Evolutionary conservation across 495 filamentous ascomycete genomes (phyloP).

Genomic region (Cercophora samala): DNA sequence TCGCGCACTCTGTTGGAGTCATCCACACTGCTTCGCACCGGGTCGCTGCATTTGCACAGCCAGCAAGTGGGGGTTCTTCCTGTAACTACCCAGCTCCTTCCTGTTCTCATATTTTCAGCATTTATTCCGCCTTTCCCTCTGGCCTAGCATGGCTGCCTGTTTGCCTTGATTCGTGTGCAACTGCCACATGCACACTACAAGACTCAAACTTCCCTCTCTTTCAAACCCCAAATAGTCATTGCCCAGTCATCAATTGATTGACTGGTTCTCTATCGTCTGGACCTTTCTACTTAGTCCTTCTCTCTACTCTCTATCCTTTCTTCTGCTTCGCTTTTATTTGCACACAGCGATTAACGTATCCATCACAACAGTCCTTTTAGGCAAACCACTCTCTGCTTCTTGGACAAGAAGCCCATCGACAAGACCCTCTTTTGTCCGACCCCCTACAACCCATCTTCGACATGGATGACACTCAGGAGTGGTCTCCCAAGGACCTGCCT

Average conservation of each 20-base stretch:
- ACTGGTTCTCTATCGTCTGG: not conserved
- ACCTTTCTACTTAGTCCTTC: not conserved
- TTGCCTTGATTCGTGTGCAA: not conserved
- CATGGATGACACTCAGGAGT: not conserved
- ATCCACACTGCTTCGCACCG: not conserved
- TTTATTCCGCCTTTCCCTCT: not conserved
- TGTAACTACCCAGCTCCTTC: not conserved
- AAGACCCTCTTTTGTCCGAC: not conserved
- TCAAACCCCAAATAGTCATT: not conserved
- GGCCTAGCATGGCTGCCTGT: too few relatives aligned
- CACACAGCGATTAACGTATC: not conserved
- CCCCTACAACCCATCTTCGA: not conserved
- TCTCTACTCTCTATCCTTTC: not conserved
- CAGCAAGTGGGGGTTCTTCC: not conserved
- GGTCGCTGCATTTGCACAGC: not conserved
- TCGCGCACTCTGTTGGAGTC: not conserved
- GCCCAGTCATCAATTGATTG: not conserved
- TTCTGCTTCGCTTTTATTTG: not conserved
- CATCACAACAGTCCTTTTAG: not conserved
- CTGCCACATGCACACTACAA: not conserved
- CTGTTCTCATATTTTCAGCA: not conserved
- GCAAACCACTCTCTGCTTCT: not conserved
- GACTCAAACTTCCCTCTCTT: not conserved
- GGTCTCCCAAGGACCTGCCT: not conserved
- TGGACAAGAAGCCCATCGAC: not conserved